Percentiles rank a stretch among this genome's conserved stretches.
Conservation (phyloP, 768 basidiomycete species). For the Trametes villosa region DNA sequence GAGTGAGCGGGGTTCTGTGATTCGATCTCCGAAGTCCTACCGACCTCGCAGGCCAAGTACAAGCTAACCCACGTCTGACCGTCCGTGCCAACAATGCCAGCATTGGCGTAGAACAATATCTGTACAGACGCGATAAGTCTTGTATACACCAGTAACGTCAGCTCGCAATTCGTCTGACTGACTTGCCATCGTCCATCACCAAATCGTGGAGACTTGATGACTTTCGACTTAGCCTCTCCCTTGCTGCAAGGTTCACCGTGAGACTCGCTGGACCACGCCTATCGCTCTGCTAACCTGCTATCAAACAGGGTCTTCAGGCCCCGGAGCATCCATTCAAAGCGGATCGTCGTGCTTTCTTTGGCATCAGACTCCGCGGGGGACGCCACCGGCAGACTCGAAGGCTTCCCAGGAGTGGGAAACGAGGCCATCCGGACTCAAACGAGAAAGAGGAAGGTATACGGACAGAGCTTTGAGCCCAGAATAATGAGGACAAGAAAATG, state of each 20-base stretch:
- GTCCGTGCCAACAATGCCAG: constrained; percentile 61
- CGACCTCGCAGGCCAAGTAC: constrained; percentile 82
- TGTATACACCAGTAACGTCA: neutral
- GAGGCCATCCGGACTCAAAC: neutral
- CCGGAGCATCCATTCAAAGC: constrained; percentile 79
- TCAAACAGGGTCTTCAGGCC: constrained; percentile 78
- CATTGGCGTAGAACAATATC: constrained; percentile 86
- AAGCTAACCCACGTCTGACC: constrained; percentile 68
- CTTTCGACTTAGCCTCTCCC: constrained; percentile 79
- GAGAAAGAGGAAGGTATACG: no score
- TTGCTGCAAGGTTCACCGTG: constrained; percentile 43
- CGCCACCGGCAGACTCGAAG: neutral
- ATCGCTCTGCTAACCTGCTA: constrained; percentile 50
- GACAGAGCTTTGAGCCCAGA: no score
- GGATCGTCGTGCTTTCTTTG: constrained; percentile 57
- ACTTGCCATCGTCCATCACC: constrained; percentile 82
- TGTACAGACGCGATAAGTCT: constrained; percentile 30
- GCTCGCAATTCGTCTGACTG: constrained; percentile 12
- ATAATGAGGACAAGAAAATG: no score
- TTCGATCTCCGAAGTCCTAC: constrained; percentile 24
- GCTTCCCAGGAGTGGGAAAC: neutral
- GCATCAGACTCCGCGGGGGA: neutral
- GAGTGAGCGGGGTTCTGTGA: constrained; percentile 3
- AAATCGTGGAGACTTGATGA: constrained; percentile 75
- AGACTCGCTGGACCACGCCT: neutral